Evolutionary conservation across 1,139 yeast species (phyloP).

Genomic region (Zygosaccharomyces pseudobailii): DNA sequence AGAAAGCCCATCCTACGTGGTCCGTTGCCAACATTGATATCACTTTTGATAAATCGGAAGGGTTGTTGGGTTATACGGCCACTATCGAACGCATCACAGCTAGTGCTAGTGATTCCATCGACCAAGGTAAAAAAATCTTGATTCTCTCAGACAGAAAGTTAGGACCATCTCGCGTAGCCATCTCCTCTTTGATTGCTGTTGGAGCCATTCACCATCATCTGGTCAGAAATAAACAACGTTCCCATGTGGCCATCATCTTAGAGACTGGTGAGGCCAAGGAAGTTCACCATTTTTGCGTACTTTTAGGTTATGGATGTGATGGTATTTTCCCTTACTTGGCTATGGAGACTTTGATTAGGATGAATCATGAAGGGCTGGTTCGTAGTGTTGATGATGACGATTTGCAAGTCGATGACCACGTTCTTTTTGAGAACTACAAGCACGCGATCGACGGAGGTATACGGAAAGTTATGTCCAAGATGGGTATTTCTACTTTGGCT

Average conservation of each 20-base stretch:
- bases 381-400: constrained; percentile 43
- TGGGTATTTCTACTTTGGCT: constrained; percentile 98
- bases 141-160: constrained; percentile 70
- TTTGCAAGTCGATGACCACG: constrained; percentile 46
- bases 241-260: constrained; percentile 84
- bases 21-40: constrained; percentile 76
- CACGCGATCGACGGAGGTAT: constrained; percentile 85
- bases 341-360: constrained; percentile 78
- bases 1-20: constrained; percentile 81
- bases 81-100: constrained; percentile 85
- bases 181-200: constrained; percentile 87
- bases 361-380: constrained; percentile 77
- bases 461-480: constrained; percentile 94
- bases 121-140: constrained; percentile 66
- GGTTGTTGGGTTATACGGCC: constrained; percentile 76
- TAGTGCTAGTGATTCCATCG: constrained; percentile 82
- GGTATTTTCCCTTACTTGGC: constrained; percentile 93
- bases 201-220: constrained; percentile 97
- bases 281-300: constrained; percentile 91
- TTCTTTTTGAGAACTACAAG: constrained; percentile 71
- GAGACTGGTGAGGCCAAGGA: constrained; percentile 98
- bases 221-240: constrained; percentile 93
- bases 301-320: constrained; percentile 96
- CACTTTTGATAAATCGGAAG: constrained; percentile 81
- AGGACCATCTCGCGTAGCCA: constrained; percentile 60